Percentiles rank a stretch among this genome's conserved stretches.
These are phyloP conservation scores for Carnegiea gigantea DNA, from an alignment of 179 eudicot species.

Conservation along the genomic window DNA sequence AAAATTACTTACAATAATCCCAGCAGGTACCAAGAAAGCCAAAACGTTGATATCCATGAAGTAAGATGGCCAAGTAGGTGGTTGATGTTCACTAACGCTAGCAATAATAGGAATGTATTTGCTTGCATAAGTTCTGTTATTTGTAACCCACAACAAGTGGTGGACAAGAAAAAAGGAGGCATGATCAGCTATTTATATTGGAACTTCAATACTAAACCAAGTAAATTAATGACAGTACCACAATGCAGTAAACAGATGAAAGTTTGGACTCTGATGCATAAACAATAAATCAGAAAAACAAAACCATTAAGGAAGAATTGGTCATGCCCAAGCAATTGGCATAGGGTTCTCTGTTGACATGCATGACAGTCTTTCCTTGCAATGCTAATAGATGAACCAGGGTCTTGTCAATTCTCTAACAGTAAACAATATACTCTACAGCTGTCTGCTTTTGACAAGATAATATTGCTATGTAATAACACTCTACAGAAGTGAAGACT, in stretches of 20 bases:
- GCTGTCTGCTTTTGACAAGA: neutral
- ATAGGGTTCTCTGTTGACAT: neutral
- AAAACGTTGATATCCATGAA: conserved; percentile 98
- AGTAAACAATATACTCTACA: neutral
- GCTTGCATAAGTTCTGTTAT: conserved; percentile 93
- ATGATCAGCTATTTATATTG: neutral
- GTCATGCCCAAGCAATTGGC: neutral
- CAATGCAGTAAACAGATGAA: neutral
- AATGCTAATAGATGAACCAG: neutral
- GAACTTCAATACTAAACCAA: neutral
- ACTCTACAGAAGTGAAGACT: neutral
- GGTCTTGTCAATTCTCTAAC: neutral
- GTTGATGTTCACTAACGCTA: conserved; percentile 99
- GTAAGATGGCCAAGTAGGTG: conserved; percentile 99
- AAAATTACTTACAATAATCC: conserved; percentile 76
- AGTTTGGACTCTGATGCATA: neutral
- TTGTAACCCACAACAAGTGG: conserved; percentile 11
- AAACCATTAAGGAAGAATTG: neutral
- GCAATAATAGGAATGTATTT: conserved; percentile 98
- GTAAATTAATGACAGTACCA: neutral
- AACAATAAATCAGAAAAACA: neutral
- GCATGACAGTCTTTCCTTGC: neutral
- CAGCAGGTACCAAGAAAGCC: conserved; percentile 99
- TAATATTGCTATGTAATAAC: neutral
- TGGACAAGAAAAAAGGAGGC: neutral